phyloP scores from a whole-genome alignment of 169 alveolate species.

The Plasmodium relictum region DNA sequence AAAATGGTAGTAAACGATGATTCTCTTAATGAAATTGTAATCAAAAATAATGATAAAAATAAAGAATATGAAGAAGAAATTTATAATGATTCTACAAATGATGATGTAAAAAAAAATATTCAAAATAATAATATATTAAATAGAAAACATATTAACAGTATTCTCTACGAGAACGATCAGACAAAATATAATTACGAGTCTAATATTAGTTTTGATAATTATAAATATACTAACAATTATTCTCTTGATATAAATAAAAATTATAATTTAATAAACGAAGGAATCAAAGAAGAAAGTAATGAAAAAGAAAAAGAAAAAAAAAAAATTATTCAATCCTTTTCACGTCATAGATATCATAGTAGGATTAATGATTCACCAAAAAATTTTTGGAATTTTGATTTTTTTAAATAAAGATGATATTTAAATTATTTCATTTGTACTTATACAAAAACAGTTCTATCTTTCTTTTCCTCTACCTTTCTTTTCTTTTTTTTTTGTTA shows the following conservation, averaged over 20 bases:
- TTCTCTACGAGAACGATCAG: background rate
- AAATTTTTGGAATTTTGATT: slow-evolving; percentile 76
- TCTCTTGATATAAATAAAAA: background rate
- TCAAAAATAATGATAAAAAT: background rate
- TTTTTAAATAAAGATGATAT: slow-evolving; percentile 45
- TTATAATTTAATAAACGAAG: background rate
- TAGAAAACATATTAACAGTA: background rate
- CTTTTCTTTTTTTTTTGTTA: too few relatives aligned
- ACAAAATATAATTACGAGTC: background rate
- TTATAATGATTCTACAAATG: background rate
- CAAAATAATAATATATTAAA: background rate
- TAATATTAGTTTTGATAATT: background rate
- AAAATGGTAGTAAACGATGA: background rate
- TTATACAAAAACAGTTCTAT: too few relatives aligned
- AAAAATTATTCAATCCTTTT: slow-evolving; percentile 47
- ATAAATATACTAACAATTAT: background rate
- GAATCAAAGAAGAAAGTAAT: slow-evolving; percentile 7
- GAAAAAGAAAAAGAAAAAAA: slow-evolving; percentile 57
- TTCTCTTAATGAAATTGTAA: slow-evolving; percentile 6
- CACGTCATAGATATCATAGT: slow-evolving; percentile 74
- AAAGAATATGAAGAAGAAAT: background rate
- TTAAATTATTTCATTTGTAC: background rate
- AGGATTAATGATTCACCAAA: slow-evolving; percentile 74
- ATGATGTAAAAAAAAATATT: background rate
- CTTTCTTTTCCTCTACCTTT: too few relatives aligned